A percentile compares a stretch with the other conserved stretches of the same genome.
Conservation (phyloP, 2,329 filamentous ascomycete genomes). For the Colletotrichum lupini region DNA sequence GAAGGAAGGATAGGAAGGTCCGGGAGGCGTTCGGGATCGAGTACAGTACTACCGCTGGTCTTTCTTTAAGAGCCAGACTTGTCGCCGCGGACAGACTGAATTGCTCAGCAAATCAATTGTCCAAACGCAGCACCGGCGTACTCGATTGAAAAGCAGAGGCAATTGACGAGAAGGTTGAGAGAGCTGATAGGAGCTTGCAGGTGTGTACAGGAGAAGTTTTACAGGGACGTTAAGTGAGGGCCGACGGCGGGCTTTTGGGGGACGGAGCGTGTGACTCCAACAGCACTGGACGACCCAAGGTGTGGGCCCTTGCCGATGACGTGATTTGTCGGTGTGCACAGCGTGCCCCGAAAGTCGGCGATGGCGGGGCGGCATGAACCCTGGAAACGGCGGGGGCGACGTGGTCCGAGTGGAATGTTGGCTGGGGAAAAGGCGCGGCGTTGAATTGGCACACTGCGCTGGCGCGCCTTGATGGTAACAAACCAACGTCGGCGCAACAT, state of each 20-base stretch:
- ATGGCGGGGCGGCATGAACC: conserved; percentile 15
- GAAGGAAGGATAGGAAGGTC: background rate
- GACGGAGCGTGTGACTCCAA: conserved; percentile 4
- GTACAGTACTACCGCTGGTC: conserved; percentile 38
- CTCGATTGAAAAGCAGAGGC: conserved; percentile 31
- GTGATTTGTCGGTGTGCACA: conserved; percentile 34
- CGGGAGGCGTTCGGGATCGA: conserved; percentile 11
- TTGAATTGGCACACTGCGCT: background rate
- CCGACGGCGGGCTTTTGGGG: conserved; percentile 31
- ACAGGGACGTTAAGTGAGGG: conserved; percentile 3
- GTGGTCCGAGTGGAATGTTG: background rate
- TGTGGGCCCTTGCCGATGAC: conserved; percentile 32
- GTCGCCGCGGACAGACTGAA: conserved; percentile 37
- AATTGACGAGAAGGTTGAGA: background rate
- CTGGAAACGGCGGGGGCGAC: conserved; percentile 1
- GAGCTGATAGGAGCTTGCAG: background rate
- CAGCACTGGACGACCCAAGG: background rate
- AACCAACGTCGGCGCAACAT: background rate
- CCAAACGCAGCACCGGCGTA: conserved; percentile 37
- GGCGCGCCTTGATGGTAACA: background rate
- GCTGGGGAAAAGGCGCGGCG: background rate
- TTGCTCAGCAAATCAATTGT: conserved; percentile 36
- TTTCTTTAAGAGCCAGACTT: conserved; percentile 38
- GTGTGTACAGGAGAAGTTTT: conserved; percentile 15
- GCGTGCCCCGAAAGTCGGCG: conserved; percentile 30